Percentiles rank a stretch among this genome's conserved stretches.
phyloP scores from a whole-genome alignment of 2,329 filamentous ascomycete species.

The Monilinia laxa region DNA sequence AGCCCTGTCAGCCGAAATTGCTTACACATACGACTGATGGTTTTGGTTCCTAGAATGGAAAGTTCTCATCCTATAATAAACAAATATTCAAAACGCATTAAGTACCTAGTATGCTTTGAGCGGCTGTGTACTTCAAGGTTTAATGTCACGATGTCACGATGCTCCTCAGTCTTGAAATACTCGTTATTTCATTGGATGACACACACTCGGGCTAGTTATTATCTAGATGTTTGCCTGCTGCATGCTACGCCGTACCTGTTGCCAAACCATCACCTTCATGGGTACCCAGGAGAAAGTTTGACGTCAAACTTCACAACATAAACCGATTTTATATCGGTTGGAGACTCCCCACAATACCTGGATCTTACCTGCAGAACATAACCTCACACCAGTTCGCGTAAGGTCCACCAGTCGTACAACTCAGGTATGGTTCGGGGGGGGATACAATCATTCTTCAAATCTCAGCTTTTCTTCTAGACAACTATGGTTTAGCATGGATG shows the following conservation, averaged over 20 bases:
- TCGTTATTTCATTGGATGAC: neutral
- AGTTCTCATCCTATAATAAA: neutral
- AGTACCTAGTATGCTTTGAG: neutral
- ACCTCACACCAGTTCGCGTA: neutral
- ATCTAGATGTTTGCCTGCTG: neutral
- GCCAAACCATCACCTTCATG: neutral
- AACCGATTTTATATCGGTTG: neutral
- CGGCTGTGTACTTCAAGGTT: neutral
- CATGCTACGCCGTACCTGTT: neutral
- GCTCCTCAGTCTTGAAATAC: neutral
- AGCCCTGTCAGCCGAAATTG: neutral
- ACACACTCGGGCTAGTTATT: neutral
- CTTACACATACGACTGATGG: conserved; percentile 9
- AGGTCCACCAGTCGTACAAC: neutral
- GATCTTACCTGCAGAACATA: neutral
- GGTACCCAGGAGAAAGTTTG: neutral
- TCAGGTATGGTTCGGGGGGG: neutral
- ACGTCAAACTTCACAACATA: neutral
- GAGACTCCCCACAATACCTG: neutral
- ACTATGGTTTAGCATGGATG: neutral
- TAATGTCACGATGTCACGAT: neutral
- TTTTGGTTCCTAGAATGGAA: neutral
- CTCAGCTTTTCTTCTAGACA: neutral
- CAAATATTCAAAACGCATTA: neutral
- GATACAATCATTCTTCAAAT: neutral